These are phyloP conservation scores for Kluyveromyces starmeri DNA, from an alignment of 805 yeast genomes.

Conservation along the genomic window DNA sequence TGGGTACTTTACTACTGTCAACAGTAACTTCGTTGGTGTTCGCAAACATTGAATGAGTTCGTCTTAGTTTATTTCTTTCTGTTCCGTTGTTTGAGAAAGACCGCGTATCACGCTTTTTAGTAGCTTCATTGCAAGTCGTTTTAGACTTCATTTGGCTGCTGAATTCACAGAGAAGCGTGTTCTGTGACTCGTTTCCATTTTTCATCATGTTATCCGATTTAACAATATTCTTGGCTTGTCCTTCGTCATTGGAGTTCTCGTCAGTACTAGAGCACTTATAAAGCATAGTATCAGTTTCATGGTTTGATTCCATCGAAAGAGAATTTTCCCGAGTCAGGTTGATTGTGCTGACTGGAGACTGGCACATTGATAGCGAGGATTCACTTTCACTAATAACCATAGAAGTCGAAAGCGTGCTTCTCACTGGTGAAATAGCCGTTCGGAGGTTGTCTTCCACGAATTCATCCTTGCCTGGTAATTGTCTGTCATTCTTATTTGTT, in stretches of 20 bases:
- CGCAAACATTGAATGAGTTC: conserved; percentile 65
- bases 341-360: background rate
- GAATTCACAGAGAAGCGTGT: background rate
- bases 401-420: too few species aligned
- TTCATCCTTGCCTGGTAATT: too few species aligned
- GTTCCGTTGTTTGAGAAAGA: background rate
- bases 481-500: too few species aligned
- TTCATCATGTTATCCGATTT: background rate
- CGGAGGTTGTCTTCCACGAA: too few species aligned
- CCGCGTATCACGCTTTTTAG: conserved; percentile 1
- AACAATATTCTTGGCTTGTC: background rate
- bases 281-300: background rate
- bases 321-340: conserved; percentile 2
- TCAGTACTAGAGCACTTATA: background rate
- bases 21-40: conserved; percentile 39
- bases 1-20: conserved; percentile 18
- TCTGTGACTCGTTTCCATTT: conserved; percentile 2
- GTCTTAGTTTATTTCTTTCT: conserved; percentile 35
- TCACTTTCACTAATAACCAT: conserved; percentile 8
- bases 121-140: background rate
- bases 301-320: background rate
- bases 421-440: too few species aligned
- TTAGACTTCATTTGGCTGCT: background rate
- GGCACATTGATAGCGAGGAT: background rate
- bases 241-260: background rate